Conservation (phyloP, 1,139 yeast genomes). For the Wickerhamiella infanticola region DNA sequence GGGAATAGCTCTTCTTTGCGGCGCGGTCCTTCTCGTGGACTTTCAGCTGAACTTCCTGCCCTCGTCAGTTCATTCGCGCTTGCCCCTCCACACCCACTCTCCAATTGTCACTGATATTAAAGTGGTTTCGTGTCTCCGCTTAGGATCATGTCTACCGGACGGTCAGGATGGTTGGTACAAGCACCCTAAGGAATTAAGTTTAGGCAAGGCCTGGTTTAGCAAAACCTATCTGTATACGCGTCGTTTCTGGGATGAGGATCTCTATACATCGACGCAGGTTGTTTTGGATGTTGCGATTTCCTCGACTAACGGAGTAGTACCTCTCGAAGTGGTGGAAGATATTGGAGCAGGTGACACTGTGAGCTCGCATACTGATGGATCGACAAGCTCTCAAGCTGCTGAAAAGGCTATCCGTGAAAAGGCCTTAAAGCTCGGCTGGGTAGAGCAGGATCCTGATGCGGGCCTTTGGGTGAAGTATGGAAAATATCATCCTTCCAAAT, state of each 20-base stretch:
- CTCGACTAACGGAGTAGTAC: conserved; percentile 6
- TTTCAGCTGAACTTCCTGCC: conserved; percentile 22
- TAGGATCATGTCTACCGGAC: conserved; percentile 16
- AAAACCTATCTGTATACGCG: conserved; percentile 19
- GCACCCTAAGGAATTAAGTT: conserved; percentile 23
- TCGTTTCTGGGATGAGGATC: conserved; percentile 17
- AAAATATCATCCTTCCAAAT: conserved; percentile 18
- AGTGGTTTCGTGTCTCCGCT: conserved; percentile 18
- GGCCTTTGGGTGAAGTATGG: conserved; percentile 41
- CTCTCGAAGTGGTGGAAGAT: conserved; percentile 11
- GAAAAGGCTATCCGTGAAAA: conserved; percentile 1
- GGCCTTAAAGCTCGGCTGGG: conserved; percentile 24
- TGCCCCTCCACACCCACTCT: conserved; percentile 17
- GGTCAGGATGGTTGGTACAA: conserved; percentile 20
- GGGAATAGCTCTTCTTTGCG: conserved; percentile 12
- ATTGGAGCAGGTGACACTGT: not conserved
- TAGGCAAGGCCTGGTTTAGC: conserved; percentile 21
- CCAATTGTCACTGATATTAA: conserved; percentile 22
- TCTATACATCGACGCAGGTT: conserved; percentile 16
- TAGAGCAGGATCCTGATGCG: conserved; percentile 18
- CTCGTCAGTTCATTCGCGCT: conserved; percentile 18
- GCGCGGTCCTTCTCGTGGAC: conserved; percentile 17
- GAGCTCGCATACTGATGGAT: not conserved
- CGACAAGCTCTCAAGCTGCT: not conserved
- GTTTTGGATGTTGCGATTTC: conserved; percentile 20